Evolutionary conservation across 139 green algal species (phyloP), one percentile per base, ranked within the genome.

Genomic region (Chlorella sp.): DNA sequence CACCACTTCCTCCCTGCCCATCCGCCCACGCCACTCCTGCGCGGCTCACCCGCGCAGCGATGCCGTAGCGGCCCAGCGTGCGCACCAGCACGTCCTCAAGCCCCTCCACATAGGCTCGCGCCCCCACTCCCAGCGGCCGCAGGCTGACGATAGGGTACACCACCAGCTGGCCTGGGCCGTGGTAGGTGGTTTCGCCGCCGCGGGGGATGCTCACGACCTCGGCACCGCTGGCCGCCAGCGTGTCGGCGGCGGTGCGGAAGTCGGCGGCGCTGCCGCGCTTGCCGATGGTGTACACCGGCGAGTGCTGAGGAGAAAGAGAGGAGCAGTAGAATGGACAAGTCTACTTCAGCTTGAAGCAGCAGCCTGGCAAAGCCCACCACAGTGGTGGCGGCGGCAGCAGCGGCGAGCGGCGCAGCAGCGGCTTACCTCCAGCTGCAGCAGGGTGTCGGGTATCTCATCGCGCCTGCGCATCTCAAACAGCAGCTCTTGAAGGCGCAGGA

Each of bases 161-260:
- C 14, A 99, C 94, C 34, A 97, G 76, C 91, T 99, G 96, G 34
- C 96, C 95, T 2, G 96, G 96, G 11, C 94, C 96, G 87, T 99
- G 96, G 88, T 90, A 98, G 0, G 96, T 99, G 2, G 93, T 93
- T 82, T 99, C 93, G 20, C 96, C 96, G 41, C 96, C 96, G 13
- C 96, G 83, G 0, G 85, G 41, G 40, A 28, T 73, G 30, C 9
- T 56, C 3, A 38, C 73, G 41, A 86, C 73, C 58, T 89, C 80
- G 58, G 80, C 67, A 4, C 87, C 76, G 5, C 26, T 22, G 16
- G 86, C 67, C 8, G 8, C 32, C 41, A 87, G 32, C 22, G 51
- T 41, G 16, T 65, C 36, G 28, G 65, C 43, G 24, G 86, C 81
- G 0, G 76, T 85, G 0, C 73, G 88, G 64, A 98, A 94, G 75